Conservation (phyloP, 1,284 basidiomycete species). For the Stygiomarasmius scandens region DNA sequence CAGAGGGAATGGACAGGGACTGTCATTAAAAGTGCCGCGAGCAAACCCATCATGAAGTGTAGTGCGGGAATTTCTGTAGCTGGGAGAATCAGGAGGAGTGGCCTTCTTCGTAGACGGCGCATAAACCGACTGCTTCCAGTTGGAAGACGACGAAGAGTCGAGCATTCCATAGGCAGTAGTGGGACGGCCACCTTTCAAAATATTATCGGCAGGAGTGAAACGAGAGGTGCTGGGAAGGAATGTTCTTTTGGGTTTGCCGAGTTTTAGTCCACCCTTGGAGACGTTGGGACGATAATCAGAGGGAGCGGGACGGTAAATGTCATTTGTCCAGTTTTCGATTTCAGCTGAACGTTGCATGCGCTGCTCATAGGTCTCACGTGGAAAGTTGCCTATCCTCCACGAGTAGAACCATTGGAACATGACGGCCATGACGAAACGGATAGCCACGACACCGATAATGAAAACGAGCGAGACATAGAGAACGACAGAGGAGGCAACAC, state of each 20-base stretch:
- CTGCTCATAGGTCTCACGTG: constrained; percentile 91
- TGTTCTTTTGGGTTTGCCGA: constrained; percentile 57
- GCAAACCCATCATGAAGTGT: constrained; percentile 57
- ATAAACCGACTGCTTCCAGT: constrained; percentile 67
- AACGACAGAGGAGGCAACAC: constrained; percentile 93
- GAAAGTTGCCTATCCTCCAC: constrained; percentile 92
- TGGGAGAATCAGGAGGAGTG: constrained; percentile 78
- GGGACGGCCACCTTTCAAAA: constrained; percentile 68
- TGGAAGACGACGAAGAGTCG: constrained; percentile 51
- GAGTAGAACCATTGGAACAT: constrained; percentile 98
- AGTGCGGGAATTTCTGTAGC: constrained; percentile 75
- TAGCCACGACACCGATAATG: constrained; percentile 95
- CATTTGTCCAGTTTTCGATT: constrained; percentile 96
- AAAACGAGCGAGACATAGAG: constrained; percentile 95
- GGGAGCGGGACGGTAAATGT: constrained; percentile 95
- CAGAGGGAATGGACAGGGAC: constrained; percentile 89
- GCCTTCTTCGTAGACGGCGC: constrained; percentile 52
- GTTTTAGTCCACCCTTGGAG: constrained; percentile 60
- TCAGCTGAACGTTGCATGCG: constrained; percentile 90
- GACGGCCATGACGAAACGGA: constrained; percentile 97
- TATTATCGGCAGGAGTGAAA: constrained; percentile 82
- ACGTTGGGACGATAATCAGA: constrained; percentile 91
- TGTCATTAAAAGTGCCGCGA: constrained; percentile 59
- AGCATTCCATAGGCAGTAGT: constrained; percentile 77
- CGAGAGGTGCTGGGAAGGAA: constrained; percentile 86